These are phyloP conservation scores for Skeletonema menzelii DNA, from an alignment of 108 stramenopile species.

Conservation along the genomic window DNA sequence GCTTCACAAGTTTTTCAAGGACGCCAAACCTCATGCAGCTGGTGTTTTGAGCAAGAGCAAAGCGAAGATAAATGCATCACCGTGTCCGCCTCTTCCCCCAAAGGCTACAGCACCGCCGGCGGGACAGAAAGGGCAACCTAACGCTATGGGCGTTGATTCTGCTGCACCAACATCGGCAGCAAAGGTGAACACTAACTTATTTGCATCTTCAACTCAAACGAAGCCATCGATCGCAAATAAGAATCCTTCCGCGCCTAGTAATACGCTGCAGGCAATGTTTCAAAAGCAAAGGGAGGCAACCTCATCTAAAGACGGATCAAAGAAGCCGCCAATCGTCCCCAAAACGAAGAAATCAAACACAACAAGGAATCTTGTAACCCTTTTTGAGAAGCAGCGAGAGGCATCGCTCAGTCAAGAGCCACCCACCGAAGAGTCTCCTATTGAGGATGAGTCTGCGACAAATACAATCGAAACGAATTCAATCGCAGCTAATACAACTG, in stretches of 20 bases:
- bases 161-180: neutral
- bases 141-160: neutral
- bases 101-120: neutral
- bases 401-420: slow-evolving; percentile 2
- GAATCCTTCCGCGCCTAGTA: neutral
- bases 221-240: neutral
- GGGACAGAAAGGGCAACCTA: neutral
- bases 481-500: neutral
- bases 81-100: slow-evolving; percentile 3
- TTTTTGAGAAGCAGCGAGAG: slow-evolving; percentile 38
- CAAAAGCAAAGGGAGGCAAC: slow-evolving; percentile 8
- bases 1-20: slow-evolving; percentile 51
- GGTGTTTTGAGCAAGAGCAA: slow-evolving; percentile 41
- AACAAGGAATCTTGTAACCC: slow-evolving; percentile 16
- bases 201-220: slow-evolving; percentile 1
- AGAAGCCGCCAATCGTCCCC: neutral
- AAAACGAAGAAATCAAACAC: slow-evolving; percentile 11
- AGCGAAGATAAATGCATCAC: slow-evolving; percentile 2
- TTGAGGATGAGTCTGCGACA: neutral
- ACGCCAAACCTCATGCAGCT: slow-evolving; percentile 45
- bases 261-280: slow-evolving; percentile 24
- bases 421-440: neutral
- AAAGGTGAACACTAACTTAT: neutral
- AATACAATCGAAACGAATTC: slow-evolving; percentile 1
- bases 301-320: neutral